Conservation (phyloP, 768 basidiomycete genomes). For the Russula vinacea region DNA sequence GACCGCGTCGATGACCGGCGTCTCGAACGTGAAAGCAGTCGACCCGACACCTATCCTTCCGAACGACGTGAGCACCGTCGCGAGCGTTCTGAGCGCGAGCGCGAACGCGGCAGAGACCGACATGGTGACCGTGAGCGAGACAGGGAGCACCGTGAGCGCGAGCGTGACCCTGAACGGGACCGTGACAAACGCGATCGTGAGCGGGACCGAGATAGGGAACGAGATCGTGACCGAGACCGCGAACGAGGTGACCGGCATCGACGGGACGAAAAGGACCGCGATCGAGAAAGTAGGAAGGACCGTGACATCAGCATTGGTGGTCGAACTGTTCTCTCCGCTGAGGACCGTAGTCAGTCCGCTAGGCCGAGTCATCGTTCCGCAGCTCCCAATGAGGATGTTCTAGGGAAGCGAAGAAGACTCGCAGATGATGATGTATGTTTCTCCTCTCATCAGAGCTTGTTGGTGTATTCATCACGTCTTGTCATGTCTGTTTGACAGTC, state of each 20-base stretch:
- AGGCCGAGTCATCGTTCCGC: conserved; percentile 57
- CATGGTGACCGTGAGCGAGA: conserved; percentile 34
- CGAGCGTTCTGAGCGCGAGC: conserved; percentile 43
- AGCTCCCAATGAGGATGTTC: conserved; percentile 54
- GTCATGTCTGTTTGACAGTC: conserved; percentile 41
- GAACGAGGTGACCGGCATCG: conserved; percentile 33
- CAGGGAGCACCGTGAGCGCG: conserved; percentile 34
- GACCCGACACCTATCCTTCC: conserved; percentile 42
- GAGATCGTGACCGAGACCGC: conserved; percentile 34
- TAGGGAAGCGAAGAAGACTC: conserved; percentile 69
- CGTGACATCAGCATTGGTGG: conserved; percentile 45
- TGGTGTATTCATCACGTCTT: not conserved
- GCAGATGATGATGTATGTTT: conserved; percentile 69
- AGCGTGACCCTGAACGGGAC: conserved; percentile 34
- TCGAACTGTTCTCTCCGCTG: conserved; percentile 40
- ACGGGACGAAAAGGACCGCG: conserved; percentile 51
- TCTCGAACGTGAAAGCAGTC: conserved; percentile 47
- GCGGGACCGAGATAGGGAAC: conserved; percentile 32
- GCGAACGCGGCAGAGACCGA: conserved; percentile 35
- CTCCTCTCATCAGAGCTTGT: not conserved
- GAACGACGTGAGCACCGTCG: conserved; percentile 34
- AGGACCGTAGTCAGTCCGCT: conserved; percentile 55
- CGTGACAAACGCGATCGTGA: conserved; percentile 33
- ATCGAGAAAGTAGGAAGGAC: conserved; percentile 60
- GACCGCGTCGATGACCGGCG: conserved; percentile 52